These are phyloP conservation scores for Huntiella bhutanensis DNA, from an alignment of 2,329 filamentous ascomycete genomes.

Conservation along the genomic window DNA sequence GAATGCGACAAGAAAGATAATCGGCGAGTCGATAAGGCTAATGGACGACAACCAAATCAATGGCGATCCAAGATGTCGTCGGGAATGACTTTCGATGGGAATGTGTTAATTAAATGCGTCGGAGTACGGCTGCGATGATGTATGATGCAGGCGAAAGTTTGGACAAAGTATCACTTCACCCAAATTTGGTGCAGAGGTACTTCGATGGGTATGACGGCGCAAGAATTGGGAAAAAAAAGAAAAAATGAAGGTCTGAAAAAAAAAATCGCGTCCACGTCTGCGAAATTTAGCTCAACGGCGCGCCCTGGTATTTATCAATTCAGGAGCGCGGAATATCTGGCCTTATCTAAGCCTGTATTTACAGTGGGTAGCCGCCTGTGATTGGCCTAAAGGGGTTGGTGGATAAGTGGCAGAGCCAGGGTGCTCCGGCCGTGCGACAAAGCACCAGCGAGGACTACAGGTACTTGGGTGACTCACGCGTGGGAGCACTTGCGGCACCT, in stretches of 20 bases:
- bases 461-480: conserved; percentile 5
- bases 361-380: conserved; percentile 4
- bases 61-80: not conserved
- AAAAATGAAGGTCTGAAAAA: conserved; percentile 10
- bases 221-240: conserved; percentile 9
- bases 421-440: conserved; percentile 1
- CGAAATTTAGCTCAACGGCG: conserved; percentile 12
- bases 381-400: conserved; percentile 7
- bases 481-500: not conserved
- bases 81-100: not conserved
- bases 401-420: not conserved
- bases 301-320: conserved; percentile 14
- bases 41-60: conserved; percentile 5
- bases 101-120: not conserved
- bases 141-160: not conserved
- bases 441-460: not conserved
- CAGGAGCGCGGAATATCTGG: conserved; percentile 12
- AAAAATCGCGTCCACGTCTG: conserved; percentile 13
- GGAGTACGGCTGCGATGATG: not conserved
- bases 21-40: not conserved
- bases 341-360: conserved; percentile 9
- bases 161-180: conserved; percentile 10
- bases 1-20: not conserved
- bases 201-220: conserved; percentile 5
- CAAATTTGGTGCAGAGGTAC: conserved; percentile 8